Percentiles rank a stretch among this genome's conserved stretches.
phyloP scores from a whole-genome alignment of 2,329 filamentous ascomycete species.

The Cladophialophora exuberans region DNA sequence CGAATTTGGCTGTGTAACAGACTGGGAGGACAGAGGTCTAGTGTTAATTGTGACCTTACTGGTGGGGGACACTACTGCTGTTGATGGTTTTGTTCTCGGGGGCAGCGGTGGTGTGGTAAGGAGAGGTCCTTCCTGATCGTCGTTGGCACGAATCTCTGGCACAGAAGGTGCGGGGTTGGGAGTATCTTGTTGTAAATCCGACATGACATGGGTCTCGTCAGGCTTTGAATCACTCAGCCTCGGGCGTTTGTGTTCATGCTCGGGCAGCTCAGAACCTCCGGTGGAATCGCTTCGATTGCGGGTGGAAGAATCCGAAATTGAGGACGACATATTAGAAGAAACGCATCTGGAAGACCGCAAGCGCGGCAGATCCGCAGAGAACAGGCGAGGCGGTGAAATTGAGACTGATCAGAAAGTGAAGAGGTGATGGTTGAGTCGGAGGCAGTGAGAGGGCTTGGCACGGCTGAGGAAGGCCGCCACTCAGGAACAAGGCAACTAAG shows the following conservation, averaged over 20 bases:
- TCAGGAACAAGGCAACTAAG: constrained; percentile 21
- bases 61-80: constrained; percentile 41
- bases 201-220: constrained; percentile 28
- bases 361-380: constrained; percentile 7
- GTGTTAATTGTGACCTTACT: constrained; percentile 53
- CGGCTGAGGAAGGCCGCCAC: constrained; percentile 22
- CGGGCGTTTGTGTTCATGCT: constrained; percentile 35
- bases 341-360: constrained; percentile 23
- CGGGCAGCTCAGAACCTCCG: constrained; percentile 31
- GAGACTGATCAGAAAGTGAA: constrained; percentile 16
- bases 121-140: constrained; percentile 30
- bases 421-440: constrained; percentile 13
- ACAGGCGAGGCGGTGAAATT: constrained; percentile 6
- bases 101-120: constrained; percentile 25
- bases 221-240: constrained; percentile 31
- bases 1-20: constrained; percentile 21
- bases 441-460: constrained; percentile 30
- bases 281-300: constrained; percentile 33
- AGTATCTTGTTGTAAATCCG: constrained; percentile 22
- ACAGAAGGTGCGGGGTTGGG: constrained; percentile 22
- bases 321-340: constrained; percentile 29
- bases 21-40: constrained; percentile 35
- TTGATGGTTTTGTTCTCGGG: constrained; percentile 29
- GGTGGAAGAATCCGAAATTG: constrained; percentile 27
- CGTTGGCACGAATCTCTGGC: constrained; percentile 6